These are phyloP conservation scores for Hypoxylon lenormandii DNA, from an alignment of 495 filamentous ascomycete genomes.

Conservation along the genomic window DNA sequence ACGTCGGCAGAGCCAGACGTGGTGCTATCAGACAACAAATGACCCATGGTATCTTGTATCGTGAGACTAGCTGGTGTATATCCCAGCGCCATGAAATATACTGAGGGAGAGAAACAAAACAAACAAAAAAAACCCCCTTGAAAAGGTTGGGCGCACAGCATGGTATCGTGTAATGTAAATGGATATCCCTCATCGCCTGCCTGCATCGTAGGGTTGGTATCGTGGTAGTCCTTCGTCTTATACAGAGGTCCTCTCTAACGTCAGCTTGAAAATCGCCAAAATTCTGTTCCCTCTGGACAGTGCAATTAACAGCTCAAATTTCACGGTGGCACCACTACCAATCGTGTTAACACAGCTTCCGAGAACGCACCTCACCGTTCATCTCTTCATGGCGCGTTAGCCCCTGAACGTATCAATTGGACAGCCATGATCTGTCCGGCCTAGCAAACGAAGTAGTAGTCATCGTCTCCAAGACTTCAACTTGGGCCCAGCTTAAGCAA, in stretches of 20 bases:
- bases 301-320: not conserved
- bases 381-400: conserved; percentile 13
- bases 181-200: not conserved
- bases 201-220: not conserved
- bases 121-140: too few relatives aligned
- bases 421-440: not conserved
- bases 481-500: conserved; percentile 55
- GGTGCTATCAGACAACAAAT: conserved; percentile 34
- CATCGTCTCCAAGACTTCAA: not conserved
- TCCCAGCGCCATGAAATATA: conserved; percentile 36
- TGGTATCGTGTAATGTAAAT: conserved; percentile 8
- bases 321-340: not conserved
- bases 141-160: conserved; percentile 5
- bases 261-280: not conserved
- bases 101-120: conserved; percentile 26
- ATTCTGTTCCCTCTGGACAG: not conserved
- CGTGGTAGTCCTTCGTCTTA: not conserved
- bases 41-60: conserved; percentile 40
- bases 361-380: not conserved
- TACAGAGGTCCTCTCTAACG: not conserved
- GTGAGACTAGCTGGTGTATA: conserved; percentile 30
- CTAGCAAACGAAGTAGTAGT: not conserved
- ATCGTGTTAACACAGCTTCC: not conserved
- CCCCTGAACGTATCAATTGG: conserved; percentile 1
- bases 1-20: conserved; percentile 1